These are phyloP conservation scores for Adansonia digitata DNA, from an alignment of 345 rosid genomes.

Conservation along the genomic window DNA sequence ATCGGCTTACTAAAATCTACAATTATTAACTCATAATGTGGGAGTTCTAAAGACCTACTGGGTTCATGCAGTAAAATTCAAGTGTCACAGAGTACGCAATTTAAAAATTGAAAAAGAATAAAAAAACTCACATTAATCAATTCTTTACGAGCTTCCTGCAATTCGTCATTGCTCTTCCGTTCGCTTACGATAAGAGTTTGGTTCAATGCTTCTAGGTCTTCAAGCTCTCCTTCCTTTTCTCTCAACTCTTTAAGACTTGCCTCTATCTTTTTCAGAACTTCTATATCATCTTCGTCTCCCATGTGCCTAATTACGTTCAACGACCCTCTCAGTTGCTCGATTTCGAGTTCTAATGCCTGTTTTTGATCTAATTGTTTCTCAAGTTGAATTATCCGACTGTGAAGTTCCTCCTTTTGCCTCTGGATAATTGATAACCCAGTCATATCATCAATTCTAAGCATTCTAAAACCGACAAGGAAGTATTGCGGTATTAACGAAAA, in stretches of 20 bases:
- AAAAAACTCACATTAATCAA: slow-evolving; percentile 34
- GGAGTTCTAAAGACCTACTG: neutral
- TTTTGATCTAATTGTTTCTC: slow-evolving; percentile 77
- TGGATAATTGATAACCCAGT: slow-evolving; percentile 25
- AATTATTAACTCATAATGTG: neutral
- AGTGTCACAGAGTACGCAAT: no score
- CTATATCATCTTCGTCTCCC: slow-evolving; percentile 62
- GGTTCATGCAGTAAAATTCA: neutral
- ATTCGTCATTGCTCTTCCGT: slow-evolving; percentile 81
- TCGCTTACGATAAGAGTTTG: slow-evolving; percentile 77
- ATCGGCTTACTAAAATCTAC: neutral
- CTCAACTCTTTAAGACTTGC: slow-evolving; percentile 50
- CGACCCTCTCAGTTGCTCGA: slow-evolving; percentile 57
- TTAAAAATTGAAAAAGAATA: no score
- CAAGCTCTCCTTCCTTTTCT: slow-evolving; percentile 81
- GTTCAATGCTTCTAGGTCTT: slow-evolving; percentile 58
- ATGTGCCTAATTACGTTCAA: slow-evolving; percentile 65
- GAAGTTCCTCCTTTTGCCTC: slow-evolving; percentile 74
- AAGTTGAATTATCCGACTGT: slow-evolving; percentile 52
- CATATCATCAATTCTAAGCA: slow-evolving; percentile 4
- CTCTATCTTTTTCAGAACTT: slow-evolving; percentile 60
- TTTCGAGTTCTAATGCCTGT: slow-evolving; percentile 80
- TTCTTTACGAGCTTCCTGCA: slow-evolving; percentile 90
- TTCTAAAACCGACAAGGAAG: slow-evolving; percentile 1
- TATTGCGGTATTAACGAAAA: neutral